phyloP scores from a whole-genome alignment of 208 protist species.

The Phytomonas francai region DNA sequence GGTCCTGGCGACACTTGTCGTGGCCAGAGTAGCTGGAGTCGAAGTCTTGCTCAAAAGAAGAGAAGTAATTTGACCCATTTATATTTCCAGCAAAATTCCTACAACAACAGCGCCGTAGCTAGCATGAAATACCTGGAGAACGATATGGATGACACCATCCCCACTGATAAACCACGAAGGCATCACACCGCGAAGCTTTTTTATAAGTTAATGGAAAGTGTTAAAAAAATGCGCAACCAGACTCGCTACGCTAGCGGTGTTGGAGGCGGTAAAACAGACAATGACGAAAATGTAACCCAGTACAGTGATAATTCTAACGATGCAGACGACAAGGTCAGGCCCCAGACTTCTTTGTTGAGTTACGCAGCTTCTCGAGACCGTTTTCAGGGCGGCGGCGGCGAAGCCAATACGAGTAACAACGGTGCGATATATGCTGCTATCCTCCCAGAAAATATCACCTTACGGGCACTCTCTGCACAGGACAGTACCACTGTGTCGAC shows the following conservation, averaged over 20 bases:
- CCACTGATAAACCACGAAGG: not conserved
- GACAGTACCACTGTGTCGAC: constrained; percentile 46
- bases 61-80: not conserved
- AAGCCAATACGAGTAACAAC: constrained; percentile 16
- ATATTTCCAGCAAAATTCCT: not conserved
- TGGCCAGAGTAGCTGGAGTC: not conserved
- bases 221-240: not conserved
- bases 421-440: constrained; percentile 11
- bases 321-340: not conserved
- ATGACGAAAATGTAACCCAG: not conserved
- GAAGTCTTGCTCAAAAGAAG: not conserved
- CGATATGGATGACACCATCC: not conserved
- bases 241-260: not conserved
- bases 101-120: not conserved
- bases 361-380: not conserved
- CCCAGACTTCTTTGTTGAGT: not conserved
- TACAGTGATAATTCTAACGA: not conserved
- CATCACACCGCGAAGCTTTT: not conserved
- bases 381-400: not conserved
- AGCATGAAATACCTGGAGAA: not conserved
- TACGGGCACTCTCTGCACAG: constrained; percentile 44
- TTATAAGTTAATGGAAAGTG: not conserved
- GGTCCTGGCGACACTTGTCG: not conserved
- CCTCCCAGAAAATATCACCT: constrained; percentile 12
- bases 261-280: not conserved